These are phyloP conservation scores for Sphagnum contortum DNA, from an alignment of 225 moss, liverwort and hornwort species.

Conservation along the genomic window DNA sequence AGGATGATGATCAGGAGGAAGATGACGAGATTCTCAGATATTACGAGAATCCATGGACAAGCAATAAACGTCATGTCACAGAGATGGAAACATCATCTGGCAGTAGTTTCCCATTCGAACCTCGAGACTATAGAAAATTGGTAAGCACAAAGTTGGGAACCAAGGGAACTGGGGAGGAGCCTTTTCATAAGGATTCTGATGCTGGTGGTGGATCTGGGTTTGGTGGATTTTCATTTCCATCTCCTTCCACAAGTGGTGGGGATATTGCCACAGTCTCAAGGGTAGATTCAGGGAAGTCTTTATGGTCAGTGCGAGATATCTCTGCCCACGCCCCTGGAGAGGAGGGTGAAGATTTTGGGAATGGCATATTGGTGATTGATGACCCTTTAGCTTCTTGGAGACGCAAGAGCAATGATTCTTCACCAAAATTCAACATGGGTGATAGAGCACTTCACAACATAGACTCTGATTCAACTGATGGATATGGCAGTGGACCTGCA, in stretches of 20 bases:
- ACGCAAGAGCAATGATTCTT: constrained; percentile 97
- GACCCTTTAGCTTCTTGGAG: constrained; percentile 97
- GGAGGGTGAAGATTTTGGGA: constrained; percentile 67
- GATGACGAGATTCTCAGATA: constrained; percentile 82
- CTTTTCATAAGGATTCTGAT: constrained; percentile 55
- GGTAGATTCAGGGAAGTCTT: constrained; percentile 91
- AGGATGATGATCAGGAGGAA: constrained; percentile 72
- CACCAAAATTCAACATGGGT: constrained; percentile 84
- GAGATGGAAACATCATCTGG: constrained; percentile 55
- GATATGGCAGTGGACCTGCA: constrained; percentile 61
- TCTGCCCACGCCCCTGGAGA: constrained; percentile 62
- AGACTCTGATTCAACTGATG: constrained; percentile 80
- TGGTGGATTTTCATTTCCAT: constrained; percentile 96
- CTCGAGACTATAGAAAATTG: constrained; percentile 36
- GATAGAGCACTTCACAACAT: constrained; percentile 52
- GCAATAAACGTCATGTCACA: constrained; percentile 67
- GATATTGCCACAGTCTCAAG: constrained; percentile 80
- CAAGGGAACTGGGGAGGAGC: constrained; percentile 48
- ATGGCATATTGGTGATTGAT: constrained; percentile 72
- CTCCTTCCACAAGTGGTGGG: constrained; percentile 86
- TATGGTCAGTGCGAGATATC: constrained; percentile 92
- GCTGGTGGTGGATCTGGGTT: constrained; percentile 38
- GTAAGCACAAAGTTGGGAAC: constrained; percentile 31
- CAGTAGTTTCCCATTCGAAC: constrained; percentile 23
- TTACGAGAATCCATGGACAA: constrained; percentile 86